Base-by-base conservation (phyloP, 2,329 filamentous ascomycete species). In the Colletotrichum echinochloae region DNA sequence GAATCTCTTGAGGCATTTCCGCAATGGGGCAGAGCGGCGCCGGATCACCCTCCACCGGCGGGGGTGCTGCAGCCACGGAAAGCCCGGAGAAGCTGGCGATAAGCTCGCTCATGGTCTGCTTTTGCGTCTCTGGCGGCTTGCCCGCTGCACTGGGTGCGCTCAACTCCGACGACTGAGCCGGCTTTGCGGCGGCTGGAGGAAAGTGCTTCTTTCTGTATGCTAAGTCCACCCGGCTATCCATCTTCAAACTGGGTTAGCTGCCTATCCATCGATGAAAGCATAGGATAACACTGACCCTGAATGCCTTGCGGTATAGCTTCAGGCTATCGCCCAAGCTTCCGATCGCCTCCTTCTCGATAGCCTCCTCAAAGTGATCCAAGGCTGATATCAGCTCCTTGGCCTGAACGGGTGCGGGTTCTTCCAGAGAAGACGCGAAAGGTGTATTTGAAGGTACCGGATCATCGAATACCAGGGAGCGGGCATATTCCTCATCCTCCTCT, bases 191-290 rank as follows among this genome's bases (percentile, higher is more conserved):
- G 12, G 88, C 87, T 48, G 89, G 85, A 2, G 95, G 92, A 77
- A 96, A 98, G 81, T 98, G 91, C 82, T 98, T 98, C 77, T 94
- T 92, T 76, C 93, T 93, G 83, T 98, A 99, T 66, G 88, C 86
- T 76, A 93, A 89, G 79, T 99, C 94, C 62, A 99, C 95, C 18
- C 86, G 85, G 66, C 91, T 87, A 78, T 98, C 96, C 81, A 99
- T 89, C 92, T 95, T 74, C 11, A 66, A 23, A 8, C 20, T 20
- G 44, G 33, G 64, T 78, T 49, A 79, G 70, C 59, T 60, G 54
- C 63, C 64, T 2, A 51, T 16, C 26, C 20, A 9, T 39, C 0
- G 3, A 37, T 8, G 33, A 26, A 41, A 2, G 39, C 5, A 12
- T 49, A 33, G n/a, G n/a, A 11, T 2, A 16, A 37, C 4, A 77